Evolutionary conservation across 768 basidiomycete species (phyloP), one percentile per base, ranked within the genome.

Genomic region (Glaciozyma antarctica): DNA sequence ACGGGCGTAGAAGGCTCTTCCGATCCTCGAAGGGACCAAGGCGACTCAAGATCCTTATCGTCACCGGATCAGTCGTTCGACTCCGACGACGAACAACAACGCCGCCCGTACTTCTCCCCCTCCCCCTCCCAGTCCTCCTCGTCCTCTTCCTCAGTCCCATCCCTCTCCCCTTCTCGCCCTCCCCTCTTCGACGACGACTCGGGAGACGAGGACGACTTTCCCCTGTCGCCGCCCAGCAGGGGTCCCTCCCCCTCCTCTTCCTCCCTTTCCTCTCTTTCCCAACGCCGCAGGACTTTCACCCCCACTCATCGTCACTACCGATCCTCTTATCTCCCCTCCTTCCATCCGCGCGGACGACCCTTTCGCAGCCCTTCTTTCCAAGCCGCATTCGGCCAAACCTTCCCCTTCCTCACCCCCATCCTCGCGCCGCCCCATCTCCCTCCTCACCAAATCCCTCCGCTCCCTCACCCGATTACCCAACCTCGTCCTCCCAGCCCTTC

Each of bases 401-500:
- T 1, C 56, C 60, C 1, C 51, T 26, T n/a, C n/a, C n/a, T n/a
- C n/a, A n/a, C n/a, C n/a, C n/a, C 1, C 60, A 26, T 0, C 44
- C 7, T 13, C 28, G 5, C 41, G 6, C n/a, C 26, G 24, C 51
- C 21, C 51, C 55, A 62, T 28, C 12, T 67, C 65, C 3, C 57
- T 70, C 26, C 61, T 70, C 21, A 64, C 69, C 12, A 64, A 65
- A 28, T 70, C 69, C 7, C 58, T 70, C 1, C 58, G 63, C 0
- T 60, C 65, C 9, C 65, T 70, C 65, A 44, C 63, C 1, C 64
- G 54, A 28, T 52, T 70, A 5, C 61, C 64, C 16, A 64, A 67
- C 63, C 60, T 70, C 47, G 28, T 53, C 13, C 60, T 65, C 34
- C 45, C 60, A 55, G 5, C 43, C 30, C 55, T 32, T 2, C 69